Conservation (phyloP, 2,329 filamentous ascomycete genomes). For the Neopestalotiopsis rosae region DNA sequence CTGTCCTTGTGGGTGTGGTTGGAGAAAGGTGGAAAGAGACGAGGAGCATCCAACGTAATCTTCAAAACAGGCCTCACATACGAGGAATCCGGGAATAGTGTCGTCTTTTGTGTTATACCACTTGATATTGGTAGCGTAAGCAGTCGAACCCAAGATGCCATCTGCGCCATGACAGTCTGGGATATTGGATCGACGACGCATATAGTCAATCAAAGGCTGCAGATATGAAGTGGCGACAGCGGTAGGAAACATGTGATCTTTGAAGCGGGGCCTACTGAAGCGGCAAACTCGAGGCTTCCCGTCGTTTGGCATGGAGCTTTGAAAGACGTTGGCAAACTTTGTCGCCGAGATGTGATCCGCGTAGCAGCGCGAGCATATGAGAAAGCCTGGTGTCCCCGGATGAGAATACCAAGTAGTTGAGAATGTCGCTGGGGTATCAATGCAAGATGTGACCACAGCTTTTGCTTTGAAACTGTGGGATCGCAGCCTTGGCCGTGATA, state of each 20-base stretch:
- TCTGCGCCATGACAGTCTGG: conserved; percentile 26
- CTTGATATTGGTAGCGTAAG: conserved; percentile 17
- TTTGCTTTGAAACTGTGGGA: neutral
- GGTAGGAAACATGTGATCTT: conserved; percentile 39
- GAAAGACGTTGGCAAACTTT: conserved; percentile 35
- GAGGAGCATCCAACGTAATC: conserved; percentile 23
- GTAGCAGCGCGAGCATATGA: conserved; percentile 48
- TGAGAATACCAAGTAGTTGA: conserved; percentile 45
- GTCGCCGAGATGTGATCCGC: conserved; percentile 41
- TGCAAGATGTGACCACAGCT: conserved; percentile 32
- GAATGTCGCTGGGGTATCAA: conserved; percentile 32
- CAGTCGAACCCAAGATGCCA: conserved; percentile 23
- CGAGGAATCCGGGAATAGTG: conserved; percentile 24
- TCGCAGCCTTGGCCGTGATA: neutral
- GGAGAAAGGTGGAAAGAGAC: conserved; percentile 15
- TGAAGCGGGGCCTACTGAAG: conserved; percentile 40
- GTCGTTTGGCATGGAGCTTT: conserved; percentile 26
- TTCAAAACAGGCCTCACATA: conserved; percentile 31
- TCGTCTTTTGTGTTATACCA: conserved; percentile 26
- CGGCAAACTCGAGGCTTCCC: conserved; percentile 31
- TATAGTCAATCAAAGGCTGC: conserved; percentile 33
- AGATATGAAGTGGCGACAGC: conserved; percentile 34
- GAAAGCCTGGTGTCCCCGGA: conserved; percentile 35
- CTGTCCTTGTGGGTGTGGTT: neutral
- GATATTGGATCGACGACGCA: conserved; percentile 28